Evolutionary conservation across 73 alveolate species (phyloP).

Genomic region (Symbiodinium natans): DNA sequence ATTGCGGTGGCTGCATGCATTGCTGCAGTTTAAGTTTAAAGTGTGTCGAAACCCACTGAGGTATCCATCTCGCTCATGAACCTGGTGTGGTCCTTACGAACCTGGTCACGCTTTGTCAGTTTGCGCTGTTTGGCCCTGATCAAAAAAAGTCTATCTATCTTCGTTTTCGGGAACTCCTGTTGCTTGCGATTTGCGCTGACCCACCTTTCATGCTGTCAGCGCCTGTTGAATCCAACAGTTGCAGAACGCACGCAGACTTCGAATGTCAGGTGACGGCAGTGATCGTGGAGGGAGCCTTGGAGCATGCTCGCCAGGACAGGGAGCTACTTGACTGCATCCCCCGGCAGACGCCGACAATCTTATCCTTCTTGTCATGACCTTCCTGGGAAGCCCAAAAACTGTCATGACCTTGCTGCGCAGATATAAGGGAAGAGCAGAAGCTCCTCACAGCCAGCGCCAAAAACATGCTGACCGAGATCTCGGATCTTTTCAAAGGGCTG

Average conservation of each 20-base stretch:
- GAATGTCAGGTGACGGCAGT: background rate
- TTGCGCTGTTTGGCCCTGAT: constrained; percentile 8
- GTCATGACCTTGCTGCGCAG: too few relatives aligned
- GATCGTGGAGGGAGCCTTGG: constrained; percentile 57
- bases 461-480: background rate
- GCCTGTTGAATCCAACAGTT: too few relatives aligned
- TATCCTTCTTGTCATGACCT: background rate
- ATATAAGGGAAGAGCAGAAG: background rate
- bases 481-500: background rate
- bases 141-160: background rate
- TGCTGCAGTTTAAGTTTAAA: too few relatives aligned
- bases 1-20: too few relatives aligned
- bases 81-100: background rate
- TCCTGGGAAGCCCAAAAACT: too few relatives aligned
- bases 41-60: too few relatives aligned
- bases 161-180: background rate
- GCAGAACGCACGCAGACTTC: too few relatives aligned
- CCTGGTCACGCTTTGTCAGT: too few relatives aligned
- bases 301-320: constrained; percentile 82
- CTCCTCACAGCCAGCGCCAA: constrained; percentile 8
- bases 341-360: background rate
- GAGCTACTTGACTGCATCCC: constrained; percentile 13
- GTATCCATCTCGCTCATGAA: constrained; percentile 67
- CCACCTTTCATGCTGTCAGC: too few relatives aligned
- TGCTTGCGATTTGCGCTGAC: background rate